Conservation (phyloP, 257 asterid species). For the Solanum chmielewskii region DNA sequence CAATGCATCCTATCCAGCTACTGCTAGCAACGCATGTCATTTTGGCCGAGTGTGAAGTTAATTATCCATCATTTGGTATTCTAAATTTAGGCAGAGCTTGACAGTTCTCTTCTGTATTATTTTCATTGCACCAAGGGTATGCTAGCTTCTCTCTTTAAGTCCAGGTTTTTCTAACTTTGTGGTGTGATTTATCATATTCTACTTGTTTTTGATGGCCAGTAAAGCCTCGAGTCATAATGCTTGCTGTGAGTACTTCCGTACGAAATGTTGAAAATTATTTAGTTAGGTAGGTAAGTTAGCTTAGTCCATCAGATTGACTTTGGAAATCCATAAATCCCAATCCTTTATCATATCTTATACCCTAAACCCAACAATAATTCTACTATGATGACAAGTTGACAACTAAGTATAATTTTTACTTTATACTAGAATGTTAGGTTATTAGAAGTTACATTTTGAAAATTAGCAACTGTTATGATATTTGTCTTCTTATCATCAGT, state of each 20-base stretch:
- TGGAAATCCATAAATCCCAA: not conserved
- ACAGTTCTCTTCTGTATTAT: not conserved
- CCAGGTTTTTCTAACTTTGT: not conserved
- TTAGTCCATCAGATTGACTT: not conserved
- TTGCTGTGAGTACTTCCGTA: not conserved
- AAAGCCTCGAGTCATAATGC: not conserved
- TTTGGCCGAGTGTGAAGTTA: not conserved
- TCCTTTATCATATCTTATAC: no score
- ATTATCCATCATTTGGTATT: not conserved
- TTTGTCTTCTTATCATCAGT: no score
- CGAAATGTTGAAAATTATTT: not conserved
- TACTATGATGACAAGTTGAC: no score
- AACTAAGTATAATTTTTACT: not conserved
- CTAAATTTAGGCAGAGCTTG: not conserved
- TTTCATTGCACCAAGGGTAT: not conserved
- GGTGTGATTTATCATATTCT: not conserved
- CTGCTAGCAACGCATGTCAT: no score
- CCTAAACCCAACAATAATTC: not conserved
- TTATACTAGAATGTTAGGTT: not conserved
- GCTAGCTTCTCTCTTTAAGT: not conserved
- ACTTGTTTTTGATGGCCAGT: not conserved
- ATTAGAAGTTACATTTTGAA: no score
- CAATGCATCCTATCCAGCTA: not conserved
- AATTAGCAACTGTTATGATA: no score
- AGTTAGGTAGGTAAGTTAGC: not conserved